Evolutionary conservation across 2,329 filamentous ascomycete genomes (phyloP).

Genomic region (Grosmannia huntii): DNA sequence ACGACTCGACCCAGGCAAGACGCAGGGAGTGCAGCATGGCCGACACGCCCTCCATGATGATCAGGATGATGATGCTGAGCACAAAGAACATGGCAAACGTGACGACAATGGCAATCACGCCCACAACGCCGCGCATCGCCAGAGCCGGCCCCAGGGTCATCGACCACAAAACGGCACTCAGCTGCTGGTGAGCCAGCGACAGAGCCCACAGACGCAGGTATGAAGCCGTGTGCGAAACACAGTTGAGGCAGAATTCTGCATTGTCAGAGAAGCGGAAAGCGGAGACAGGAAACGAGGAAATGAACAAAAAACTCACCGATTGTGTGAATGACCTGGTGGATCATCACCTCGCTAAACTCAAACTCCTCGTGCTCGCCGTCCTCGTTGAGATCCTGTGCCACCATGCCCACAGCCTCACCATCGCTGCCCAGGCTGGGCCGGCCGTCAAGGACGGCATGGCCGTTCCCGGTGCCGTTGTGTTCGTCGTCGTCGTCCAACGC

Average conservation of each 20-base stretch:
- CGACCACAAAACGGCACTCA: conserved; percentile 87
- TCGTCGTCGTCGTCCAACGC: conserved; percentile 78
- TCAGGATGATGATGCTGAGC: conserved; percentile 56
- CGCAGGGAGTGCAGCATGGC: conserved; percentile 82
- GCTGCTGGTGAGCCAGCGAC: conserved; percentile 92
- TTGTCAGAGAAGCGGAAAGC: conserved; percentile 18
- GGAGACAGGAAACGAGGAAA: background rate
- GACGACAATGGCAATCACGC: conserved; percentile 68
- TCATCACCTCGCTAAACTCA: conserved; percentile 95
- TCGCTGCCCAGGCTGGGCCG: conserved; percentile 43
- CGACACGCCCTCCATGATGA: conserved; percentile 91
- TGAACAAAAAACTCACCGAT: conserved; percentile 55
- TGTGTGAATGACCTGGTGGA: conserved; percentile 97
- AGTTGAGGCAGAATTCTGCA: conserved; percentile 94
- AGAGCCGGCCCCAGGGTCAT: conserved; percentile 86
- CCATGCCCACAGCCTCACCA: conserved; percentile 67
- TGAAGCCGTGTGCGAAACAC: conserved; percentile 95
- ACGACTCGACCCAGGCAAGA: conserved; percentile 93
- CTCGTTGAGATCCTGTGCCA: conserved; percentile 62
- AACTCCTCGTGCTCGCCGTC: conserved; percentile 84
- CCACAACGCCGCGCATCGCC: conserved; percentile 47
- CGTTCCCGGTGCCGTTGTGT: conserved; percentile 23
- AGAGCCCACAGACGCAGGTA: conserved; percentile 97
- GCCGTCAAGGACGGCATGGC: conserved; percentile 25
- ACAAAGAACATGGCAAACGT: conserved; percentile 86